Evolutionary conservation across 352 stramenopile species (phyloP).

Genomic region (Globisporangium iwayamae): DNA sequence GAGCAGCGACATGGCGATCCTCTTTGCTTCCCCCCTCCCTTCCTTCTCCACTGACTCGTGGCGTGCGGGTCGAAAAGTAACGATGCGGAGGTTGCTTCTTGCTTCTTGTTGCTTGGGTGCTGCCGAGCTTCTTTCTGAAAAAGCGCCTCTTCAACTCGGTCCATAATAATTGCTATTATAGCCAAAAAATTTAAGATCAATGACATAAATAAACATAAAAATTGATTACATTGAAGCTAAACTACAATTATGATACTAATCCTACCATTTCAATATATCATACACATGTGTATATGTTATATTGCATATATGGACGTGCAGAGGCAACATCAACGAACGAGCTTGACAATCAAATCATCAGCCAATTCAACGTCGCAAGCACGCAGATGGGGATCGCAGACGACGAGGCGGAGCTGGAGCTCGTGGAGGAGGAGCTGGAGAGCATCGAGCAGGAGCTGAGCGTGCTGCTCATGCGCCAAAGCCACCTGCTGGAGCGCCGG

Average conservation of each 20-base stretch:
- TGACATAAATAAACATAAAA: too few species aligned
- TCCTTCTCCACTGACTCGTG: neutral
- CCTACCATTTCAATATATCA: too few species aligned
- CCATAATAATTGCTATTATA: neutral
- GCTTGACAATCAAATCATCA: too few species aligned
- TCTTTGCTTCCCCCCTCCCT: neutral
- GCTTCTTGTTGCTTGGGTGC: too few species aligned
- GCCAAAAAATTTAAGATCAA: too few species aligned
- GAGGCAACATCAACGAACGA: neutral
- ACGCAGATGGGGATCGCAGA: constrained; percentile 17
- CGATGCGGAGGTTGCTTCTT: neutral
- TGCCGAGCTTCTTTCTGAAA: neutral
- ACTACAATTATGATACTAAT: too few species aligned
- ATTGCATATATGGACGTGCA: too few species aligned
- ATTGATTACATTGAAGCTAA: too few species aligned
- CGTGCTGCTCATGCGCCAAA: constrained; percentile 44
- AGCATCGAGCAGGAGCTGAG: constrained; percentile 54
- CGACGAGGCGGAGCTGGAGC: constrained; percentile 33
- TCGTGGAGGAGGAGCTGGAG: constrained; percentile 53
- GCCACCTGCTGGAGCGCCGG: constrained; percentile 46
- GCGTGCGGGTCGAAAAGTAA: neutral
- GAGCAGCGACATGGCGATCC: constrained; percentile 64
- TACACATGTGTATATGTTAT: too few species aligned
- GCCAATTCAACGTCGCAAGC: neutral
- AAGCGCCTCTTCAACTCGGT: neutral